Conservation (phyloP, 768 basidiomycete genomes). For the Flagelloscypha sp. region DNA sequence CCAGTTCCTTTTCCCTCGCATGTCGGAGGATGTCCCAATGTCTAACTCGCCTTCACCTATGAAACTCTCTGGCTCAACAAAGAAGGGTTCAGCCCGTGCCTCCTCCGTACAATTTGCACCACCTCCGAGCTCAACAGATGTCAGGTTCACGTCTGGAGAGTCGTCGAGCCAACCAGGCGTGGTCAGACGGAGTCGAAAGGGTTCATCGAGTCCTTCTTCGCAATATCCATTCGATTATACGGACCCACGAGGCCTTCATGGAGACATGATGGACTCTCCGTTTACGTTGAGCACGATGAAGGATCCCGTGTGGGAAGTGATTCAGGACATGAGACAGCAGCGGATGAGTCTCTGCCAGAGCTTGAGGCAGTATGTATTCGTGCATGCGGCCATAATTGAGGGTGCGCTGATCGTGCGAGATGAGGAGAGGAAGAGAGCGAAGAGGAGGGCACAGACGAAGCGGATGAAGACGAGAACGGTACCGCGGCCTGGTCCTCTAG, state of each 20-base stretch:
- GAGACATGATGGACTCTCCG: slow-evolving; percentile 44
- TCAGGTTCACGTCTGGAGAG: too few species aligned
- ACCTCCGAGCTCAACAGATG: too few species aligned
- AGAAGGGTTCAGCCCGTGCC: too few species aligned
- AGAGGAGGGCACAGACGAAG: slow-evolving; percentile 15
- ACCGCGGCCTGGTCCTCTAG: too few species aligned
- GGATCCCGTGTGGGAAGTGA: slow-evolving; percentile 72
- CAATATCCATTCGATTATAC: slow-evolving; percentile 64
- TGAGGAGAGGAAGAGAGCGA: slow-evolving; percentile 43
- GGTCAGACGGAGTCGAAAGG: too few species aligned
- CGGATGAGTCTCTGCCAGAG: slow-evolving; percentile 96
- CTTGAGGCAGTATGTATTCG: slow-evolving; percentile 89
- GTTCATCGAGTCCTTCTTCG: too few species aligned
- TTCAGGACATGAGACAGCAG: slow-evolving; percentile 94
- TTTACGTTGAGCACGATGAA: slow-evolving; percentile 51
- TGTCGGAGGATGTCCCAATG: too few species aligned
- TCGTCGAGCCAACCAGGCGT: too few species aligned
- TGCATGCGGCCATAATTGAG: slow-evolving; percentile 79
- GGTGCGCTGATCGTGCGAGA: slow-evolving; percentile 72
- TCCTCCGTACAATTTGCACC: too few species aligned
- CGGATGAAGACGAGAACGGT: slow-evolving; percentile 9
- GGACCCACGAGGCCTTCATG: slow-evolving; percentile 53
- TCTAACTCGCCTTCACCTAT: too few species aligned
- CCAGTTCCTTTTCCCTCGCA: too few species aligned
- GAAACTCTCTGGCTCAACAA: too few species aligned